Evolutionary conservation across 345 rosid genomes (phyloP).

Genomic region (Populus simonii): DNA sequence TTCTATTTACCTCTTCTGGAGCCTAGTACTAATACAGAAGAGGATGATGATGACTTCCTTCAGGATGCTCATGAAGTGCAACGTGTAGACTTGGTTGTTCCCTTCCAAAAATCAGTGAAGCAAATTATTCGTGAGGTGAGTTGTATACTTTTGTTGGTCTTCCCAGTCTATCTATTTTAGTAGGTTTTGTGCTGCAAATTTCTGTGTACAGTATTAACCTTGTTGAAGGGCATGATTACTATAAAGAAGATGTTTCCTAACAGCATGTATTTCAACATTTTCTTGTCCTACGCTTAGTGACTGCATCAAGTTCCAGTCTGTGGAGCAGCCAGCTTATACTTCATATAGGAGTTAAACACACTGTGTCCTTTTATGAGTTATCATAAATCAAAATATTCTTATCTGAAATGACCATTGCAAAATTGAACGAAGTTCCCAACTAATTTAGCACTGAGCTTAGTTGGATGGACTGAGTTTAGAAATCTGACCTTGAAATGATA

Average conservation of each 20-base stretch:
- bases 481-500: too few species aligned
- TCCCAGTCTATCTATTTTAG: neutral
- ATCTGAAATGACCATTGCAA: too few species aligned
- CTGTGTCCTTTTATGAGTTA: neutral
- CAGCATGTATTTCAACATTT: neutral
- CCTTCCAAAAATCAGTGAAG: constrained; percentile 80
- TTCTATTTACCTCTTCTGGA: constrained; percentile 92
- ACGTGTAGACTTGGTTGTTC: constrained; percentile 63
- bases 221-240: neutral
- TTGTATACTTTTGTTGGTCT: neutral
- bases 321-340: neutral
- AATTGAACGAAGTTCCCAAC: too few species aligned
- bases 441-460: too few species aligned
- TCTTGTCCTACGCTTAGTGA: neutral
- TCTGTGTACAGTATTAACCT: too few species aligned
- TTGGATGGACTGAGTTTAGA: too few species aligned
- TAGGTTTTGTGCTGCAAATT: neutral
- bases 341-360: neutral
- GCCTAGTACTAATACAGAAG: constrained; percentile 51
- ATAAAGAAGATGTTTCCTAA: neutral
- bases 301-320: neutral
- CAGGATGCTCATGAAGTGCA: constrained; percentile 45
- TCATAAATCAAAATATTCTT: too few species aligned
- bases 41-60: constrained; percentile 68
- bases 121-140: constrained; percentile 88